phyloP scores from a whole-genome alignment of 768 basidiomycete genomes.

The Auriscalpium orientale region DNA sequence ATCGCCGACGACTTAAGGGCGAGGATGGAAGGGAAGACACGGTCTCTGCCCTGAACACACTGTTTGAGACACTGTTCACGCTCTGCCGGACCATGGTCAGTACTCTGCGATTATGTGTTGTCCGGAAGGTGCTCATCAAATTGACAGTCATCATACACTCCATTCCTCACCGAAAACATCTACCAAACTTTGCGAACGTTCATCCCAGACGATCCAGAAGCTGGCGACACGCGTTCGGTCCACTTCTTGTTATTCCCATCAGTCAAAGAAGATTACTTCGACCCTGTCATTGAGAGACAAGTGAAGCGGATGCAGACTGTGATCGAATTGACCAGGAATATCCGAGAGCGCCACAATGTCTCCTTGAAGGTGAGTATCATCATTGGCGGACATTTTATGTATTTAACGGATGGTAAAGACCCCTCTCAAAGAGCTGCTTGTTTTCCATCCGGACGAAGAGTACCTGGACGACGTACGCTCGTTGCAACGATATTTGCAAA shows the following conservation, averaged over 20 bases:
- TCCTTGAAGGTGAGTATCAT: constrained; percentile 71
- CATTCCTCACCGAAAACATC: constrained; percentile 94
- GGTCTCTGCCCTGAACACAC: constrained; percentile 79
- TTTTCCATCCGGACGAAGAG: constrained; percentile 83
- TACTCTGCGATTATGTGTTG: constrained; percentile 5
- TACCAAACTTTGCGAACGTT: constrained; percentile 86
- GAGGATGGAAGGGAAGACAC: constrained; percentile 90
- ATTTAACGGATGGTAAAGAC: constrained; percentile 40
- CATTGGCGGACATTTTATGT: neutral
- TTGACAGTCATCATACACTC: constrained; percentile 88
- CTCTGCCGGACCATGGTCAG: constrained; percentile 91
- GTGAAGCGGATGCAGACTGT: constrained; percentile 92
- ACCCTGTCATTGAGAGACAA: constrained; percentile 87
- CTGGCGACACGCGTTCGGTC: constrained; percentile 80
- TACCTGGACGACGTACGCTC: constrained; percentile 83
- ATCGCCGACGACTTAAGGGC: constrained; percentile 91
- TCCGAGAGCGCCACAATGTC: constrained; percentile 81
- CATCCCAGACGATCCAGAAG: constrained; percentile 67
- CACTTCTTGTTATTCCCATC: constrained; percentile 95
- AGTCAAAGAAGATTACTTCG: constrained; percentile 92
- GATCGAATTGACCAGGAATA: constrained; percentile 83
- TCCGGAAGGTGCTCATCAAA: neutral
- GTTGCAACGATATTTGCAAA: constrained; percentile 82
- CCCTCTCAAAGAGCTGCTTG: constrained; percentile 83
- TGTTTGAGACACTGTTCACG: constrained; percentile 93